Percentiles rank a stretch among this genome's conserved stretches.
phyloP scores from a whole-genome alignment of 768 basidiomycete species.

The Suillus plorans region DNA sequence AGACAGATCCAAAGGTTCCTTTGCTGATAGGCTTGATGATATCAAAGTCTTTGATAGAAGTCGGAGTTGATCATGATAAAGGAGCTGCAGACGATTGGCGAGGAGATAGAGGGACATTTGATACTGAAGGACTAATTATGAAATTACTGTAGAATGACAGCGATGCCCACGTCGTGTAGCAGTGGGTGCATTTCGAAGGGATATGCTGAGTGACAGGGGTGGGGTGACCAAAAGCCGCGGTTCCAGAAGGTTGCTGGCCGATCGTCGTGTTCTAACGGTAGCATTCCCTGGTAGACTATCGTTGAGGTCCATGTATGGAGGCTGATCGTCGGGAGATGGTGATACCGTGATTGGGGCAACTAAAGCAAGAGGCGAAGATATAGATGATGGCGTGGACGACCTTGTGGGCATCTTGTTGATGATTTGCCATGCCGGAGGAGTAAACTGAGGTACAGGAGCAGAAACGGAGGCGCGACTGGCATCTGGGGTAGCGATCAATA shows the following conservation, averaged over 20 bases:
- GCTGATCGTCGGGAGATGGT: constrained; percentile 54
- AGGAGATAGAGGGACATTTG: constrained; percentile 75
- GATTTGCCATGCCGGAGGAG: constrained; percentile 42
- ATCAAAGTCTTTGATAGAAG: constrained; percentile 98
- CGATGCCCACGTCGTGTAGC: constrained; percentile 55
- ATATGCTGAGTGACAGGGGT: constrained; percentile 59
- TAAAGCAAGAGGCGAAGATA: constrained; percentile 83
- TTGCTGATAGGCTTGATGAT: constrained; percentile 99
- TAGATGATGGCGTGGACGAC: constrained; percentile 85
- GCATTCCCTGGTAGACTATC: constrained; percentile 39
- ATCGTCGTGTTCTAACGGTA: constrained; percentile 63
- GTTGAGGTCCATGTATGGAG: constrained; percentile 68
- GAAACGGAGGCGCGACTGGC: constrained; percentile 29
- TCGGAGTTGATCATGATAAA: constrained; percentile 72
- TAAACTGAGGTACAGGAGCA: constrained; percentile 42
- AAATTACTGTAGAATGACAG: constrained; percentile 70
- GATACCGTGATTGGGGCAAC: constrained; percentile 83
- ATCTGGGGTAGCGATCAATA: constrained; percentile 14
- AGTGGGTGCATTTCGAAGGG: constrained; percentile 51
- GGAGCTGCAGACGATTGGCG: constrained; percentile 79
- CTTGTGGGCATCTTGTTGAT: constrained; percentile 59
- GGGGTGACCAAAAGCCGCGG: constrained; percentile 72
- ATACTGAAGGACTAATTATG: constrained; percentile 54
- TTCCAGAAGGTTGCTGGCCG: constrained; percentile 61
- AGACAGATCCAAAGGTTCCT: constrained; percentile 97